phyloP scores from a whole-genome alignment of 352 stramenopile genomes.

The Phytophthora citricola region DNA sequence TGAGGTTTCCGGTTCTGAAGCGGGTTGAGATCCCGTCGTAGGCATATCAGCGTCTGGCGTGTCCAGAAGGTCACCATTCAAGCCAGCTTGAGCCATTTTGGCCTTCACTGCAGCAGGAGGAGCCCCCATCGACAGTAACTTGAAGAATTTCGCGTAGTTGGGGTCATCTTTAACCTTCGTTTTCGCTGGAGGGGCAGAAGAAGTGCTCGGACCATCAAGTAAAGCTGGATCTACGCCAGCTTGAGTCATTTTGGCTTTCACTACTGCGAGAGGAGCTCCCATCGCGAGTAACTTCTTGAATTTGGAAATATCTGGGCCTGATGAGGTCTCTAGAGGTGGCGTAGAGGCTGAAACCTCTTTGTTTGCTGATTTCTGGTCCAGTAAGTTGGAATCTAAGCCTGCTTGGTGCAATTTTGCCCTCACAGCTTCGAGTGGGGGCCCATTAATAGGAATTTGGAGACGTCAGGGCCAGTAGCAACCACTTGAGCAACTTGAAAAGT shows the following conservation, averaged over 20 bases:
- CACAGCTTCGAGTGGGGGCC: constrained; percentile 76
- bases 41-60: constrained; percentile 62
- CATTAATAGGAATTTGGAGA: constrained; percentile 85
- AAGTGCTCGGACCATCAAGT: constrained; percentile 37
- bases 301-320: constrained; percentile 43
- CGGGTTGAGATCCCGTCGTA: neutral
- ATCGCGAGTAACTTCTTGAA: constrained; percentile 75
- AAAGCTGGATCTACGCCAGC: constrained; percentile 64
- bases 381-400: constrained; percentile 55
- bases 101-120: constrained; percentile 60
- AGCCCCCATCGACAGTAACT: constrained; percentile 67
- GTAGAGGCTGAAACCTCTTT: constrained; percentile 43
- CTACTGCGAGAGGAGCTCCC: constrained; percentile 58
- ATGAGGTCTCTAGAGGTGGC: constrained; percentile 1
- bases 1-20: neutral
- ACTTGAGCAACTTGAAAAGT: neutral
- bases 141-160: constrained; percentile 76
- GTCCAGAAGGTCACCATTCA: constrained; percentile 82
- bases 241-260: constrained; percentile 77
- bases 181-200: neutral
- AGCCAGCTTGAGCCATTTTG: constrained; percentile 78
- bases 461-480: constrained; percentile 24
- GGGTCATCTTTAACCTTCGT: constrained; percentile 58
- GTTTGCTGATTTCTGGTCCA: constrained; percentile 44
- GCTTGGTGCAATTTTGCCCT: constrained; percentile 76